Evolutionary conservation across 2,329 filamentous ascomycete species (phyloP), one percentile per base, ranked within the genome.

Genomic region (Beauveria sp.): DNA sequence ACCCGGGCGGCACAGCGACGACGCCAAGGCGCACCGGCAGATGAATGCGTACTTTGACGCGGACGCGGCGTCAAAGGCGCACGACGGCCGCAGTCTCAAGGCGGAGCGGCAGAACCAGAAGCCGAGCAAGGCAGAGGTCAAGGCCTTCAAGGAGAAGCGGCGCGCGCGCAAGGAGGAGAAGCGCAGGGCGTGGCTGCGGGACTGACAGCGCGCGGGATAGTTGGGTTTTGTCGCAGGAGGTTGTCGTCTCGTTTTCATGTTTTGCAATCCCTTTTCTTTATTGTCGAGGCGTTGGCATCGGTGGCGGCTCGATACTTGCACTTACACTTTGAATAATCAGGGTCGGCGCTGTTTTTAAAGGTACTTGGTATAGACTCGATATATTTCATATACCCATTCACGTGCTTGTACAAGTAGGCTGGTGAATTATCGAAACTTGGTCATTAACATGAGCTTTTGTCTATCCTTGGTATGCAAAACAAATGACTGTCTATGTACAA

Each of bases 1-100:
- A 3, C 85, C 90, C 1, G 91, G 95, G 58, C 84, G 87, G 57
- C 89, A 93, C 78, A 89, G 86, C 67, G 92, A 96, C 70, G 91
- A 96, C 71, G 89, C 91, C 70, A 97, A 96, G 80, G 88, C 88
- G 63, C 82, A 81, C 57, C 82, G 95, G 50, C 95, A 98, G 77
- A 89, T 98, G 89, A 90, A 90, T 70, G 90, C 92, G 46, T 98
- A 88, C 76, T 99, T 98, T 73, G 93, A 99, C 71, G 93, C 97
- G 49, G 93, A 98, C 73, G 90, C 92, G 5, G 93, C 92, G 3
- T 93, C 93, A 5, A 97, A 96, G 71, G 85, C 85, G 62, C 93
- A 99, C 70, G 88, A 96, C 68, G 95, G 95, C 2, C 85, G 88
- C 62, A 97, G 93, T 70, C 78, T 99, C 62, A 96, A 93, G 76